Base-by-base conservation (phyloP, 805 yeast genomes). In the Candida yuanshanica region DNA sequence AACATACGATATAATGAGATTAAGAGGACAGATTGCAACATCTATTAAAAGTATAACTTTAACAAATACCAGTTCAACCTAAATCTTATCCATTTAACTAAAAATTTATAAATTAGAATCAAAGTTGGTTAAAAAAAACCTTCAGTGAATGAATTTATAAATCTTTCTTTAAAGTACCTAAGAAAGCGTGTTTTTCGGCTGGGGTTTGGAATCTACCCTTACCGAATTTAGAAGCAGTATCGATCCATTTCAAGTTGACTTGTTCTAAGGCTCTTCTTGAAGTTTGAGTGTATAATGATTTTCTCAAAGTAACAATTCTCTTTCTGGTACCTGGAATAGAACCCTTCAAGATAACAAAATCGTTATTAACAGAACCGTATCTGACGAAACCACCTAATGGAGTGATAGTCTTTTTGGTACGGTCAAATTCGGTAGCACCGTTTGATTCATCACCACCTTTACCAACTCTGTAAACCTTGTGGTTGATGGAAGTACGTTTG, bases 141-240 rank as follows among this genome's bases (percentile, higher is more conserved):
- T n/a, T n/a, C n/a, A n/a, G n/a, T n/a, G n/a, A n/a, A n/a, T 18
- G 8, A 18, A 17, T 42, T 68, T 80, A 76, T 70, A 87, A 81
- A 75, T 90, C 97, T 83, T 87, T 90, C 95, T 93, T 93, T 72
- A 93, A 84, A 68, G 99, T 91, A 80, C 99, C 99, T 80, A 90
- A 66, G 91, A 93, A 93, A 69, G 99, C 95, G 69, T 83, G 89
- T 90, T 95, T 95, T 83, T 93, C 99, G 73, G 97, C 98, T 65
- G 97, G 95, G 68, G 99, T 93, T 81, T 93, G 99, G 98, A 93
- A 93, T 84, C 99, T 93, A 82, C 99, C 99, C 88, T 93, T 95
- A 85, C 99, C 99, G 90, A 93, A 93, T 78, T 91, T 90, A 68
- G 99, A 93, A 70, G 99, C 96, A 65, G 99, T 93, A 75, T 93